Evolutionary conservation across 1,139 yeast species (phyloP).

Genomic region (Eremothecium coryli): DNA sequence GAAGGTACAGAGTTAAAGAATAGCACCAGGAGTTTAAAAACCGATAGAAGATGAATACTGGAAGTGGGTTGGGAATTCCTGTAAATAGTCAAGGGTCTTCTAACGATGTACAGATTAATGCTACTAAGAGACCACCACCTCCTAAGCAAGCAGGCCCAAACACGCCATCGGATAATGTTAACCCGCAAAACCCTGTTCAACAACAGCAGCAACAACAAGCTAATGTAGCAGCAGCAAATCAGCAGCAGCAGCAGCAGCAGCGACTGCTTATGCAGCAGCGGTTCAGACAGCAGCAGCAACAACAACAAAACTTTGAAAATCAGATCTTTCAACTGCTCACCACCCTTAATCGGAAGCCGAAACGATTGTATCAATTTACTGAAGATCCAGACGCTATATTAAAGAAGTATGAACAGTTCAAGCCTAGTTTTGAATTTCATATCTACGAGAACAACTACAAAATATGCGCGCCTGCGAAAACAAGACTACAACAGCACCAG

Average conservation of each 20-base stretch:
- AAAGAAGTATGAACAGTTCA: conserved; percentile 64
- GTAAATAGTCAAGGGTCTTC: conserved; percentile 14
- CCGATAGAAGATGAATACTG: conserved; percentile 16
- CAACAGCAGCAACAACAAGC: conserved; percentile 19
- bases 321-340: conserved; percentile 31
- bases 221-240: conserved; percentile 21
- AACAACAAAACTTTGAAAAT: conserved; percentile 37
- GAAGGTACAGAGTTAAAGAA: no score
- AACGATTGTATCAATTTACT: conserved; percentile 49
- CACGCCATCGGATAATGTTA: not conserved
- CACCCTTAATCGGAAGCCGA: conserved; percentile 32
- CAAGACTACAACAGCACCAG: conserved; percentile 33
- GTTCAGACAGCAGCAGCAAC: conserved; percentile 37
- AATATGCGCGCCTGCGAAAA: conserved; percentile 31
- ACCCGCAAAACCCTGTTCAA: conserved; percentile 12
- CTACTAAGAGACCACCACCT: no score
- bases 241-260: conserved; percentile 21
- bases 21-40: no score
- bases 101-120: not conserved
- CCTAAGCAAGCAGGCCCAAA: no score
- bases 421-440: conserved; percentile 80
- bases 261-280: conserved; percentile 31
- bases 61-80: conserved; percentile 18
- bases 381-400: conserved; percentile 69
- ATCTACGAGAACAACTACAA: conserved; percentile 84